These are phyloP conservation scores for Pyronema domesticum DNA, from an alignment of 495 filamentous ascomycete genomes.

Conservation along the genomic window DNA sequence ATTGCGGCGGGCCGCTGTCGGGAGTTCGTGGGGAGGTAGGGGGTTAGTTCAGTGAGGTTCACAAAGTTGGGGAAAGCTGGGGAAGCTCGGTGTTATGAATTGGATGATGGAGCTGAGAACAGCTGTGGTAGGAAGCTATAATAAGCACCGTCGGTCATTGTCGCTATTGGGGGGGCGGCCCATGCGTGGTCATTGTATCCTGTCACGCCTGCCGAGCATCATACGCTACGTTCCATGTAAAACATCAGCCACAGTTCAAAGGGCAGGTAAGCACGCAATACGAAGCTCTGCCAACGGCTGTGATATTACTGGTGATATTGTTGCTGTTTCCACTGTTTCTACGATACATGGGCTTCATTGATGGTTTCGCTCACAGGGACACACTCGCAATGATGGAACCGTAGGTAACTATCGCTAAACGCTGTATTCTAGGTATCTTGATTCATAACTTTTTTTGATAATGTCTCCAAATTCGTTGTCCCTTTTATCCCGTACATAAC, in stretches of 20 bases:
- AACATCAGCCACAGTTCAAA: neutral
- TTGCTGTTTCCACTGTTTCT: too few species aligned
- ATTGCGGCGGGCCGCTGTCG: neutral
- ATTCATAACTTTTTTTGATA: neutral
- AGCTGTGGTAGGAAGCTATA: neutral
- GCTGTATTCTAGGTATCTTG: neutral
- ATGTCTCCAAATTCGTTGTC: neutral
- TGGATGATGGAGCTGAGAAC: neutral
- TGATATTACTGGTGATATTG: neutral
- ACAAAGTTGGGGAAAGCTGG: neutral
- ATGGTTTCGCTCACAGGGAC: too few species aligned
- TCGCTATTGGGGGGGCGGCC: neutral
- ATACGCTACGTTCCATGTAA: neutral
- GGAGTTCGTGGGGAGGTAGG: neutral
- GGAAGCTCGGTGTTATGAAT: too few species aligned
- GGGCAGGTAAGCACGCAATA: neutral
- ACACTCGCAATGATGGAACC: too few species aligned
- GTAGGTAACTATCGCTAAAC: too few species aligned
- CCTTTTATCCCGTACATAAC: neutral
- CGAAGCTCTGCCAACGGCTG: neutral
- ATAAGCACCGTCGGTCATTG: neutral
- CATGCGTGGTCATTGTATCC: neutral
- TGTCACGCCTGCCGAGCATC: neutral
- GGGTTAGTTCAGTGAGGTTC: neutral
- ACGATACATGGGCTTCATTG: too few species aligned